phyloP scores from a whole-genome alignment of 176 grass and related monocot genomes.

The Hordeum vulgare region DNA sequence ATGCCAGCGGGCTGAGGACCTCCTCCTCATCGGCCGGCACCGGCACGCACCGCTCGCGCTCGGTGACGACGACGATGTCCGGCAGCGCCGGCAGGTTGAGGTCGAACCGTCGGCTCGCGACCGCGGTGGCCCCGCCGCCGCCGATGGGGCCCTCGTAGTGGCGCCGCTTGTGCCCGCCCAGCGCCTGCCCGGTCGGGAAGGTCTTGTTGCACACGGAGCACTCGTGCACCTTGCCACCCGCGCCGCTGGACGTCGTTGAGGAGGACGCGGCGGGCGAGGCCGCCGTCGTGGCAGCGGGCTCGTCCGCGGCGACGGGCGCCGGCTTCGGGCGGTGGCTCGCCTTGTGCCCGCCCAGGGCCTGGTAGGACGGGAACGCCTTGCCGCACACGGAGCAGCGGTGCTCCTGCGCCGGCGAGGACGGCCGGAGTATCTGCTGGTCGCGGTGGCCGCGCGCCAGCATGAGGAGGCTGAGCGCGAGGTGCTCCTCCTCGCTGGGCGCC shows the following conservation, averaged over 20 bases:
- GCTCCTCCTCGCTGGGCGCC: conserved; percentile 57
- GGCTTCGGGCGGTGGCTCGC: conserved; percentile 50
- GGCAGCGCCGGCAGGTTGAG: conserved; percentile 54
- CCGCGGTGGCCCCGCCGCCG: too few species aligned
- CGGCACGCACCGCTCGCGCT: conserved; percentile 3
- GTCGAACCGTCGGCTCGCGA: conserved; percentile 24
- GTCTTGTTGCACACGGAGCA: conserved; percentile 65
- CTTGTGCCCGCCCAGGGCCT: conserved; percentile 71
- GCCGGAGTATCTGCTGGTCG: not conserved
- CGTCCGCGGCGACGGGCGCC: not conserved
- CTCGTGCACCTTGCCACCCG: conserved; percentile 34
- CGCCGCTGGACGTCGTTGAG: not conserved
- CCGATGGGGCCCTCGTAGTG: conserved; percentile 55
- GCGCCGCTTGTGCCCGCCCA: conserved; percentile 70
- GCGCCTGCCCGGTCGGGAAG: conserved; percentile 66
- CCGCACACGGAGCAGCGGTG: conserved; percentile 65
- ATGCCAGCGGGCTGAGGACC: conserved; percentile 60
- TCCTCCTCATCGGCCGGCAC: conserved; percentile 20
- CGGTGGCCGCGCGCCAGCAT: conserved; percentile 59
- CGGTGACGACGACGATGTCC: conserved; percentile 27
- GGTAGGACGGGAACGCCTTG: conserved; percentile 61
- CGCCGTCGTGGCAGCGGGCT: not conserved
- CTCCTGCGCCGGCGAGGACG: not conserved
- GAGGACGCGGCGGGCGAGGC: conserved; percentile 16
- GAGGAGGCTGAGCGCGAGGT: conserved; percentile 67